Evolutionary conservation across 2,329 filamentous ascomycete species (phyloP).

Genomic region (Diaporthe sp.): DNA sequence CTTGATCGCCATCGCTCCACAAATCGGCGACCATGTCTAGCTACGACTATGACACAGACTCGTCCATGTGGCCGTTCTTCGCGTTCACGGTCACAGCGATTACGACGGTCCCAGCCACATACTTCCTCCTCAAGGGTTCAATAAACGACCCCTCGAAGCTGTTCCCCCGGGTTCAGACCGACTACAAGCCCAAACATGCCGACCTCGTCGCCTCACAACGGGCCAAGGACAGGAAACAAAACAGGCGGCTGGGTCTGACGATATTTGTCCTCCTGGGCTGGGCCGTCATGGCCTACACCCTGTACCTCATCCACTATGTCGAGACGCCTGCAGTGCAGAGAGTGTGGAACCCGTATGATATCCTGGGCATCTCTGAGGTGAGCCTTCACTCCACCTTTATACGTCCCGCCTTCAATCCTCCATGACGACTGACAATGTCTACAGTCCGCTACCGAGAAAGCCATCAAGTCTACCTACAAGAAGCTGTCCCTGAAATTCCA

Average conservation of each 20-base stretch:
- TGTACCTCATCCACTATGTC: slow-evolving; percentile 89
- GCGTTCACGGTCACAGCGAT: slow-evolving; percentile 91
- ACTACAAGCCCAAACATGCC: slow-evolving; percentile 85
- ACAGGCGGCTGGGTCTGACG: slow-evolving; percentile 88
- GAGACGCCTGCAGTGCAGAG: slow-evolving; percentile 75
- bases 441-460: slow-evolving; percentile 85
- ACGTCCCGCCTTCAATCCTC: slow-evolving; percentile 35
- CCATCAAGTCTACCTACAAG: slow-evolving; percentile 94
- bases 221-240: slow-evolving; percentile 88
- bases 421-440: slow-evolving; percentile 36
- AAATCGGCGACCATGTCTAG: slow-evolving; percentile 78
- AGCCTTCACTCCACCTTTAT: slow-evolving; percentile 45
- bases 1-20: slow-evolving; percentile 45
- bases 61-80: slow-evolving; percentile 99
- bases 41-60: slow-evolving; percentile 98
- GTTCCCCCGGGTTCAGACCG: slow-evolving; percentile 84
- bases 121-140: slow-evolving; percentile 85
- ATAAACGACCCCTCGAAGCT: slow-evolving; percentile 80
- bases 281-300: slow-evolving; percentile 88
- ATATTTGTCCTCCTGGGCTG: slow-evolving; percentile 84
- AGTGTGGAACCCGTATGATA: slow-evolving; percentile 97
- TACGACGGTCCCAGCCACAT: slow-evolving; percentile 91
- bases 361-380: slow-evolving; percentile 88
- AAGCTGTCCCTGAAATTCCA: slow-evolving; percentile 88
- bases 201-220: slow-evolving; percentile 87